These are phyloP conservation scores for Mallotus repandus DNA, from an alignment of 441 rosid genomes.

Conservation along the genomic window DNA sequence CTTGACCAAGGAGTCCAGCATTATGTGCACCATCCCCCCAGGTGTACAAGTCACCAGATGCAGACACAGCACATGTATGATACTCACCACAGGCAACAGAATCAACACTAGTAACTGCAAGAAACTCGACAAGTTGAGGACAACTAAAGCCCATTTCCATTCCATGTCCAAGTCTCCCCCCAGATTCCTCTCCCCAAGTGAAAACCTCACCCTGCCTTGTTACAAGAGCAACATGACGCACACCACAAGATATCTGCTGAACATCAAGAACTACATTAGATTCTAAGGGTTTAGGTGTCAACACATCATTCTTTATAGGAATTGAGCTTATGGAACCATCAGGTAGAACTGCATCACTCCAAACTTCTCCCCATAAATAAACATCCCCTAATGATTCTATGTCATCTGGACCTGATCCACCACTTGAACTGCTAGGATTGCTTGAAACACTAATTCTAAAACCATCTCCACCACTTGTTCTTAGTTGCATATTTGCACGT, in stretches of 20 bases:
- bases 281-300: slow-evolving; percentile 77
- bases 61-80: slow-evolving; percentile 80
- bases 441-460: slow-evolving; percentile 90
- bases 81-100: slow-evolving; percentile 78
- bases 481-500: slow-evolving; percentile 84
- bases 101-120: slow-evolving; percentile 72
- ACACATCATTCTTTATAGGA: slow-evolving; percentile 52
- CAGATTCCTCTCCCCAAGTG: slow-evolving; percentile 95
- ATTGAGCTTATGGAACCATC: slow-evolving; percentile 53
- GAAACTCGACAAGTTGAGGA: slow-evolving; percentile 77
- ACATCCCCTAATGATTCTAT: slow-evolving; percentile 93
- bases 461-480: slow-evolving; percentile 79
- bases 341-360: slow-evolving; percentile 61
- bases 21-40: slow-evolving; percentile 96
- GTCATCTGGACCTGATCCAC: slow-evolving; percentile 96
- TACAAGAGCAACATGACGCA: slow-evolving; percentile 74
- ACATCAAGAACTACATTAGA: slow-evolving; percentile 93
- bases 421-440: slow-evolving; percentile 91
- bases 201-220: slow-evolving; percentile 96
- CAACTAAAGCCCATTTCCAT: slow-evolving; percentile 56
- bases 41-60: slow-evolving; percentile 71
- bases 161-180: slow-evolving; percentile 97
- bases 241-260: slow-evolving; percentile 87
- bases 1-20: slow-evolving; percentile 90
- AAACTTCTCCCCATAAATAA: slow-evolving; percentile 91